Evolutionary conservation across 768 basidiomycete species (phyloP).

Genomic region (Guyanaporus albipodus): DNA sequence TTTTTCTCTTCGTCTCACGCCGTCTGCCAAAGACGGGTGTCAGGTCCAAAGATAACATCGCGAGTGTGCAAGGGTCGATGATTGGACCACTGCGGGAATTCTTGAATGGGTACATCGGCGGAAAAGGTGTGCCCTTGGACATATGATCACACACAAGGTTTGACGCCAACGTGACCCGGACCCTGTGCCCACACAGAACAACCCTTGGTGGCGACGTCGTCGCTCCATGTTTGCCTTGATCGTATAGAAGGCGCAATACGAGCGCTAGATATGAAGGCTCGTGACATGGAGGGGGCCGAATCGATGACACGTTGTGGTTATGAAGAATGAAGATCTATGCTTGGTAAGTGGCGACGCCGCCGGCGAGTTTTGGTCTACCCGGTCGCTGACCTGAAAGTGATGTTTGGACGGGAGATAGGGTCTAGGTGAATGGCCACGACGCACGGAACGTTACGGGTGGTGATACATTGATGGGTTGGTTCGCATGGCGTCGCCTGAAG

Average conservation of each 20-base stretch:
- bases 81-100: slow-evolving; percentile 42
- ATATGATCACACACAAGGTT: neutral
- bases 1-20: neutral
- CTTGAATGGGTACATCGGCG: slow-evolving; percentile 33
- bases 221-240: slow-evolving; percentile 47
- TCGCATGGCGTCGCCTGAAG: neutral
- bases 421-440: neutral
- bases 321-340: slow-evolving; percentile 16
- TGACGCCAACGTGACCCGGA: neutral
- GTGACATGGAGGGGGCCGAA: neutral
- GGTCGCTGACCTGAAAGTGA: slow-evolving; percentile 4
- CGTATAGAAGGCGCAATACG: slow-evolving; percentile 43
- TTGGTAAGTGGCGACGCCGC: neutral
- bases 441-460: neutral
- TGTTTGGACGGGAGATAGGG: slow-evolving; percentile 1
- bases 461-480: neutral
- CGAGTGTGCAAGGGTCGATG: slow-evolving; percentile 42
- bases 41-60: slow-evolving; percentile 41
- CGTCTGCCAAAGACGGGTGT: slow-evolving; percentile 45
- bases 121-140: slow-evolving; percentile 27
- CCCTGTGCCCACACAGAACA: slow-evolving; percentile 14
- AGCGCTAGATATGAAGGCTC: slow-evolving; percentile 5
- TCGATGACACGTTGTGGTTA: neutral
- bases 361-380: neutral
- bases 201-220: slow-evolving; percentile 29